Conservation (phyloP, 306 rosid genomes). For the Arachis hypogaea region DNA sequence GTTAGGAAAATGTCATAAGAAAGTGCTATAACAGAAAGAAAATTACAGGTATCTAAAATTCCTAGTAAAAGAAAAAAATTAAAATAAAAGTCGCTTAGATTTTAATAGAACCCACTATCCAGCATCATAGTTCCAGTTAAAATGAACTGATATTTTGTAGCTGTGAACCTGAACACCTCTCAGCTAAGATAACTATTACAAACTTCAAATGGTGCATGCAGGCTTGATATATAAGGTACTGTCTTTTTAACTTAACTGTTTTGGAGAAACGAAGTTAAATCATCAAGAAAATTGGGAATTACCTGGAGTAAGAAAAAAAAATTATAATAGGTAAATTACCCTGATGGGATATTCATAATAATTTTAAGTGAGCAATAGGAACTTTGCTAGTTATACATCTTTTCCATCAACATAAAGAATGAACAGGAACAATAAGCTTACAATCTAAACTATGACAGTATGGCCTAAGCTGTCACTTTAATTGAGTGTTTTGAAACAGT, state of each 20-base stretch:
- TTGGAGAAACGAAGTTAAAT: neutral
- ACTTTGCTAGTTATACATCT: too few species aligned
- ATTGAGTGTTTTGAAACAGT: too few species aligned
- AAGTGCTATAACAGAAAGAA: neutral
- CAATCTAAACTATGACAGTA: too few species aligned
- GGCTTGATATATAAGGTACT: neutral
- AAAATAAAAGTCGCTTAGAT: neutral
- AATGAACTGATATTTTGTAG: neutral
- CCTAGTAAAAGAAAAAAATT: neutral
- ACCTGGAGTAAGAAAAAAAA: neutral
- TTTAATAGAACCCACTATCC: neutral
- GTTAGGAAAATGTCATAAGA: neutral
- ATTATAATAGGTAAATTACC: too few species aligned
- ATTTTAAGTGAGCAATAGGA: too few species aligned
- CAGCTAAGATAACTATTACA: neutral
- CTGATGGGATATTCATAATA: too few species aligned
- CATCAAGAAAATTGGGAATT: neutral
- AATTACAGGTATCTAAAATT: constrained; percentile 1
- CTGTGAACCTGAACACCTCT: too few species aligned
- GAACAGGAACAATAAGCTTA: too few species aligned
- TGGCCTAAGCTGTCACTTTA: too few species aligned
- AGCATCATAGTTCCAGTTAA: constrained; percentile 1
- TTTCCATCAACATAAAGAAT: too few species aligned
- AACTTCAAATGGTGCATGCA: neutral
- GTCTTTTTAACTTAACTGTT: neutral